Base-by-base conservation (phyloP, 139 green algal genomes). In the Asterochloris sp. region DNA sequence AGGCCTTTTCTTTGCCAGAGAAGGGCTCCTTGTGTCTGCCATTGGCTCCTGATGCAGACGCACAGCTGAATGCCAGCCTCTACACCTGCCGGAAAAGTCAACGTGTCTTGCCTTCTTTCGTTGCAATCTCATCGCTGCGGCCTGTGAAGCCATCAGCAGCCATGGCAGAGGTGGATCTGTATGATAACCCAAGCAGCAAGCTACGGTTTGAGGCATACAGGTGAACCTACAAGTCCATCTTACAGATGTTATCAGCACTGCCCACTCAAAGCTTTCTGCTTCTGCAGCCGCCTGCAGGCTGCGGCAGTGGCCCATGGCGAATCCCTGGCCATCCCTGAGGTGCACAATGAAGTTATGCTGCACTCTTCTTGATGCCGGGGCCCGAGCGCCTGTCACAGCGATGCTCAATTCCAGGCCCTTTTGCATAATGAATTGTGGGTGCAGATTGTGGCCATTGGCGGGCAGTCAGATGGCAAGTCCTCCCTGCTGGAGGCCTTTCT, bases 401-500 rank as follows among this genome's bases (percentile, higher is more conserved):
- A 54, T 54, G 38, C 38, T 54, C 38, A 54, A 54, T 54, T 54
- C 38, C 38, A 54, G n/a, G 4, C 14, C 76, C 19, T 19, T 69
- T n/a, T 47, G 23, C 19, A 63, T 66, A n/a, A n/a, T n/a, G n/a
- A n/a, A n/a, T n/a, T n/a, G n/a, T n/a, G 19, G 27, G 24, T 78
- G 74, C 27, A 76, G 73, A 73, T 76, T 76, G 78, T 83, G 64
- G 54, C 66, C 62, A 83, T 76, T 68, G 66, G 38, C 26, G 27
- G 38, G 62, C 95, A 98, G 85, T 93, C 84, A 8, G 95, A 98
- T 86, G 95, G 95, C 29, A 98, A 98, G 81, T 93, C 84, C 67
- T 93, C 87, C 8, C 88, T 98, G 21, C 86, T 98, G 27, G 95
- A 98, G 74, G 95, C 95, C 0, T 96, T 98, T 78, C 86, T 98